phyloP scores from a whole-genome alignment of 202 grass and related monocot genomes.

The Elaeis oleifera region DNA sequence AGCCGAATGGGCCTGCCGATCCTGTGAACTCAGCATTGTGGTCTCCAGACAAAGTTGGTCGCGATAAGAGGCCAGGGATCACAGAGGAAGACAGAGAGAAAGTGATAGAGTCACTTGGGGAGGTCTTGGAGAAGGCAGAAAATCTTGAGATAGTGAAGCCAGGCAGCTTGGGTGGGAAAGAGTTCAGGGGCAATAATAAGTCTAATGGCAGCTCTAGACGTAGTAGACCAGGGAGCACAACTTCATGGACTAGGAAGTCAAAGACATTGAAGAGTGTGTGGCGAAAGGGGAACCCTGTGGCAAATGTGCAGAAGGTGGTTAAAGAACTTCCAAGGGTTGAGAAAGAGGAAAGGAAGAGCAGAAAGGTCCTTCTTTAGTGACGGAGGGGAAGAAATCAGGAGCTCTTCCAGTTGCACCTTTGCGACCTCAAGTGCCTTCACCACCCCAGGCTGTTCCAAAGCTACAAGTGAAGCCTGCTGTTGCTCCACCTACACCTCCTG shows the following conservation, averaged over 20 bases:
- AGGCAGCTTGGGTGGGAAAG: slow-evolving; percentile 14
- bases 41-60: slow-evolving; percentile 18
- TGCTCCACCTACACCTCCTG: slow-evolving; percentile 33
- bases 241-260: slow-evolving; percentile 31
- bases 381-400: slow-evolving; percentile 12
- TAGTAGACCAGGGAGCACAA: slow-evolving; percentile 26
- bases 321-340: slow-evolving; percentile 49
- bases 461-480: slow-evolving; percentile 67
- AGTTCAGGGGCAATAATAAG: slow-evolving; percentile 22
- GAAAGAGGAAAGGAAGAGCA: slow-evolving; percentile 17
- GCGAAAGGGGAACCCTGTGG: slow-evolving; percentile 77
- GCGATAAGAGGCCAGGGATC: slow-evolving; percentile 21
- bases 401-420: slow-evolving; percentile 31
- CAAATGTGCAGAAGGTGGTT: slow-evolving; percentile 46
- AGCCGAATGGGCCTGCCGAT: slow-evolving; percentile 38
- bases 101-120: slow-evolving; percentile 63
- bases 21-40: slow-evolving; percentile 25
- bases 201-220: slow-evolving; percentile 31
- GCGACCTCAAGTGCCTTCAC: slow-evolving; percentile 26
- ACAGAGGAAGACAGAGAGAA: slow-evolving; percentile 51
- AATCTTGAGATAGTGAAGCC: slow-evolving; percentile 56
- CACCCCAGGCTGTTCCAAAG: slow-evolving; percentile 20
- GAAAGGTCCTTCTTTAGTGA: slow-evolving; percentile 4
- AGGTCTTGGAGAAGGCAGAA: slow-evolving; percentile 78
- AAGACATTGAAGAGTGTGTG: slow-evolving; percentile 80